Evolutionary conservation across 208 protist genomes (phyloP).

Genomic region (Phytomonas sp.): DNA sequence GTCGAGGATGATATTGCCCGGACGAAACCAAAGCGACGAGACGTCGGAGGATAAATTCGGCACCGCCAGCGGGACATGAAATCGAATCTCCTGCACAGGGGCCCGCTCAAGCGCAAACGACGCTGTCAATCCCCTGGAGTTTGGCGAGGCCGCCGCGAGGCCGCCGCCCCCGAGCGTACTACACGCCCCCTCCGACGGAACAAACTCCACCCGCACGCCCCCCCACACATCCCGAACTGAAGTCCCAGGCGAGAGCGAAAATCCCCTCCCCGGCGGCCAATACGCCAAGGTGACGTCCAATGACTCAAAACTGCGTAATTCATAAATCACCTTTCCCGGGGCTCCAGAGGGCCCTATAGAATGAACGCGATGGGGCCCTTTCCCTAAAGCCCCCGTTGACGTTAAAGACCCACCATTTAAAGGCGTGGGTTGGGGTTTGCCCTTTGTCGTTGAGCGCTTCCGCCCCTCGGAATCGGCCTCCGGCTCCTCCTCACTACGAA

Average conservation of each 20-base stretch:
- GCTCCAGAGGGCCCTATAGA: constrained; percentile 6
- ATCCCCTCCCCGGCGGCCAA: background rate
- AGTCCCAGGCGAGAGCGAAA: background rate
- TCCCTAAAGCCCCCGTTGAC: background rate
- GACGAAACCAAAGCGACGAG: constrained; percentile 61
- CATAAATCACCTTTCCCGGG: background rate
- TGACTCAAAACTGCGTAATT: constrained; percentile 24
- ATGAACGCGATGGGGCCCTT: background rate
- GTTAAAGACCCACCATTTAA: background rate
- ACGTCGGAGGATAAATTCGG: constrained; percentile 39
- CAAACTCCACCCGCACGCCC: background rate
- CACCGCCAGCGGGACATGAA: constrained; percentile 37
- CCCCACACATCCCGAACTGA: background rate
- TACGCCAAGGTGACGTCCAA: constrained; percentile 31
- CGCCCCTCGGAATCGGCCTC: background rate
- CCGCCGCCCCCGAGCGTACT: background rate
- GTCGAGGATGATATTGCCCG: constrained; percentile 67
- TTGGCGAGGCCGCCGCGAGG: background rate
- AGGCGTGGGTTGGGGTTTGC: background rate
- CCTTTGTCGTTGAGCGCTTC: background rate
- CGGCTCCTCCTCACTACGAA: background rate
- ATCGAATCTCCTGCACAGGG: constrained; percentile 30
- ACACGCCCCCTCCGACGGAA: background rate
- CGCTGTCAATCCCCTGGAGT: background rate
- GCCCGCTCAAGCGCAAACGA: background rate